Evolutionary conservation across 176 grass and related monocot genomes (phyloP).

Genomic region (Aegilops speltoides): DNA sequence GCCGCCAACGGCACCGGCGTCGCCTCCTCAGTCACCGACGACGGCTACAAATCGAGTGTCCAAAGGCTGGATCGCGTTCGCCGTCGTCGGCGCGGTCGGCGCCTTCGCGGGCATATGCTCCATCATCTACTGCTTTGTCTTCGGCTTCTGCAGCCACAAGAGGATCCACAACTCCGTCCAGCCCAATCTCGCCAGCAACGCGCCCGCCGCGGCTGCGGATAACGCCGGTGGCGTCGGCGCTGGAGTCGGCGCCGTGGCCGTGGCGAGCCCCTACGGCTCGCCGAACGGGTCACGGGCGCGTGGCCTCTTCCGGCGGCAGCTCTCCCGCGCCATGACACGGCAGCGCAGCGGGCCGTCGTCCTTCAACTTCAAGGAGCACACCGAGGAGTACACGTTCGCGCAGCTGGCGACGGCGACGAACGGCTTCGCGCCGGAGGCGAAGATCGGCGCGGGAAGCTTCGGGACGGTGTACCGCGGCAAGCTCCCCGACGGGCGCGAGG

Average conservation of each 20-base stretch:
- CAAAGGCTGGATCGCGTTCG: constrained; percentile 57
- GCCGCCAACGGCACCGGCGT: neutral
- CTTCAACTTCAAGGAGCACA: constrained; percentile 85
- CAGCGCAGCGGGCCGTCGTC: constrained; percentile 91
- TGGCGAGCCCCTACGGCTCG: constrained; percentile 43
- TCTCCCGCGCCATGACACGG: constrained; percentile 78
- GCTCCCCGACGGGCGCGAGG: constrained; percentile 80
- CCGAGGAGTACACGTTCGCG: constrained; percentile 62
- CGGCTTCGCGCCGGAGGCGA: constrained; percentile 51
- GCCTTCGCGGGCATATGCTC: constrained; percentile 55
- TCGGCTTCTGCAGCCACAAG: constrained; percentile 70
- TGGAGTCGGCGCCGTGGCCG: neutral
- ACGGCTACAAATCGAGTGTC: neutral
- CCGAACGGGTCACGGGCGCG: constrained; percentile 51
- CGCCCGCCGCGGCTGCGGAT: neutral
- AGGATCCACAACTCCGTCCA: constrained; percentile 90
- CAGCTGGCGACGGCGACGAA: constrained; percentile 70
- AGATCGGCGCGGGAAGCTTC: constrained; percentile 87
- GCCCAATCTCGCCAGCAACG: constrained; percentile 30
- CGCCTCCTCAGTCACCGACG: neutral
- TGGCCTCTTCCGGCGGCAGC: constrained; percentile 55
- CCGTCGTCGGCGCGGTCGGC: constrained; percentile 66
- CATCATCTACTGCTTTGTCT: constrained; percentile 57
- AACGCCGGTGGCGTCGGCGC: neutral
- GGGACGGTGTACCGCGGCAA: constrained; percentile 81